phyloP scores from a whole-genome alignment of 1,284 basidiomycete species.

The Sphaerobolus stellatus region DNA sequence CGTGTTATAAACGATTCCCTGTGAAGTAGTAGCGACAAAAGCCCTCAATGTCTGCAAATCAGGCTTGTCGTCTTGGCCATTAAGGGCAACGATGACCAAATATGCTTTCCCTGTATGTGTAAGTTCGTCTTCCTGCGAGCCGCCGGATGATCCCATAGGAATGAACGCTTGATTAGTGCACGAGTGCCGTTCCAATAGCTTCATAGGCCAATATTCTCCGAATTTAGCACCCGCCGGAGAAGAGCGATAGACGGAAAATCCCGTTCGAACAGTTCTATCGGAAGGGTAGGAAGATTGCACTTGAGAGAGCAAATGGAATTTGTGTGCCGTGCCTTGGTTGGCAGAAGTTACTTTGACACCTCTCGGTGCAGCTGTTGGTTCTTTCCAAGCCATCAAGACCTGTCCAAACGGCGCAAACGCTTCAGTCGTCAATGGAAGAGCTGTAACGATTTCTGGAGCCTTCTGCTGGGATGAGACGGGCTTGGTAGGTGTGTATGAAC shows the following conservation, averaged over 20 bases:
- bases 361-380: conserved; percentile 62
- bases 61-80: conserved; percentile 72
- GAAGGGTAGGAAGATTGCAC: conserved; percentile 64
- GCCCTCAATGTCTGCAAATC: conserved; percentile 73
- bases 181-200: conserved; percentile 71
- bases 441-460: too few relatives aligned
- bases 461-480: too few relatives aligned
- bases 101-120: conserved; percentile 56
- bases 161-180: conserved; percentile 87
- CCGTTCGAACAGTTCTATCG: conserved; percentile 52
- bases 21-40: conserved; percentile 74
- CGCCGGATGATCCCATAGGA: conserved; percentile 67
- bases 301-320: conserved; percentile 84
- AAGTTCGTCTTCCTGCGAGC: conserved; percentile 44
- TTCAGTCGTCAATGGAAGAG: conserved; percentile 77
- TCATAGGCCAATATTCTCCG: conserved; percentile 53
- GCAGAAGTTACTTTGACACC: conserved; percentile 73
- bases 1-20: conserved; percentile 81
- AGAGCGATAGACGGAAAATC: conserved; percentile 76
- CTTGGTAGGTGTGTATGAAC: too few relatives aligned
- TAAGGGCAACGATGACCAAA: conserved; percentile 81
- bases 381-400: conserved; percentile 81
- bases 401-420: conserved; percentile 82
- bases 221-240: conserved; percentile 50
- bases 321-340: conserved; percentile 85